Percentiles rank a stretch among this genome's conserved stretches.
phyloP scores from a whole-genome alignment of 1,139 yeast genomes.

The Magnusiomyces magnusii region DNA sequence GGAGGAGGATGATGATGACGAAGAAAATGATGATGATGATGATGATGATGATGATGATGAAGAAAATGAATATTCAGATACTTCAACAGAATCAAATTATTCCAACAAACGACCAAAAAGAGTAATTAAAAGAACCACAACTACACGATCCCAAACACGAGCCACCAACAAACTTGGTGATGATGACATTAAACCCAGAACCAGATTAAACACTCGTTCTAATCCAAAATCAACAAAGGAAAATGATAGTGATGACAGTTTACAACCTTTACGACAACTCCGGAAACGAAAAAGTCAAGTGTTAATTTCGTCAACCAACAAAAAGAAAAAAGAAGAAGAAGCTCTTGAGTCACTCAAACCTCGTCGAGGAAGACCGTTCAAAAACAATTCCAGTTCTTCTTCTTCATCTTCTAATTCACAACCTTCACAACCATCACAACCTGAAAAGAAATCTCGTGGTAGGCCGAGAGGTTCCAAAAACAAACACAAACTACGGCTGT shows the following conservation, averaged over 20 bases:
- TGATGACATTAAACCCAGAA: background rate
- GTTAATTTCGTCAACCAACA: background rate
- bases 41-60: background rate
- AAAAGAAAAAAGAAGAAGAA: background rate
- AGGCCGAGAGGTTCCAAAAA: background rate
- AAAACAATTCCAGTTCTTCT: no score
- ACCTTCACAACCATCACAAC: no score
- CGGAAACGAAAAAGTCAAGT: background rate
- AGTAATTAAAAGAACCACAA: background rate
- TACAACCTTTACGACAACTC: background rate
- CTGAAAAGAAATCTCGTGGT: background rate
- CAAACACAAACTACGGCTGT: background rate
- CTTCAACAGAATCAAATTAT: background rate
- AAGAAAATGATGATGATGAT: background rate
- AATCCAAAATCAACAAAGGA: background rate
- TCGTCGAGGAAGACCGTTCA: background rate
- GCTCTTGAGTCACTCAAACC: background rate
- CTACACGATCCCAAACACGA: background rate
- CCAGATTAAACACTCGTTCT: background rate
- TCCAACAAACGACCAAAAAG: background rate
- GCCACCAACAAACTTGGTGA: background rate
- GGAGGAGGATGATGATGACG: background rate
- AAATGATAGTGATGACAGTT: background rate
- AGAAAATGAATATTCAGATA: background rate
- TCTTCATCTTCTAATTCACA: no score